Evolutionary conservation across 192 early-diverging fungal genomes (phyloP), one percentile per base, ranked within the genome.

Genomic region (Coemansia sp.): DNA sequence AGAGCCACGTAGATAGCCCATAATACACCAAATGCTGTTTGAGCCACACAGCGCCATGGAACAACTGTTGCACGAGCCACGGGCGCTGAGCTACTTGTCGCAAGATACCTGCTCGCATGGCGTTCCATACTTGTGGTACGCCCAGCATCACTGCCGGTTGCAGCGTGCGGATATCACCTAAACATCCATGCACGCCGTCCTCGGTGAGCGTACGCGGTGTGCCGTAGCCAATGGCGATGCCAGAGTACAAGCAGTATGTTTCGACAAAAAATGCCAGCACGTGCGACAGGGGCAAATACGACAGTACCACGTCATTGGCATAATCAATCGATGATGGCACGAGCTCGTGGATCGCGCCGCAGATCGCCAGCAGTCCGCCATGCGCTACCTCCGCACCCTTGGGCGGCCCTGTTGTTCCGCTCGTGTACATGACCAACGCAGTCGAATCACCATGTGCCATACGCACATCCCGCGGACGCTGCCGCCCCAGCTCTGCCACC

Each of bases 361-460:
- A 71, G 3, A 81, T 62, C 59, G 96, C 86, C 57, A 95, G 82
- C 59, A 97, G 75, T 65, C 93, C 94, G 57, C 82, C 70, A 69
- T 98, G 94, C 51, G 88, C 85, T 9, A 98, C 73, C 62, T 93
- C 70, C 37, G 94, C 94, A 62, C 96, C 96, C 75, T 95, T 95
- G 49, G 96, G 95, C 75, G 87, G 87, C 21, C 96, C 94, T 11
- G 94, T 98, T n/a, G 88, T 89, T 38, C 95, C 91, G 68, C 87
- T 89, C 17, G 89, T 93, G 69, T 89, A 97, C 93, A 97, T 94
- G 63, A 97, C 92, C 91, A 64, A 90, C 84, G 79, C 88, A 19
- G 80, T 79, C 66, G 93, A 92, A 60, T 90, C 88, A 9, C 86
- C 69, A 17, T 70, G 80, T 9, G 94, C 93, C n/a, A 86, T 82